Percentiles rank a stretch among this genome's conserved stretches.
Conservation (phyloP, 306 rosid species). For the Cucumis melo region DNA sequence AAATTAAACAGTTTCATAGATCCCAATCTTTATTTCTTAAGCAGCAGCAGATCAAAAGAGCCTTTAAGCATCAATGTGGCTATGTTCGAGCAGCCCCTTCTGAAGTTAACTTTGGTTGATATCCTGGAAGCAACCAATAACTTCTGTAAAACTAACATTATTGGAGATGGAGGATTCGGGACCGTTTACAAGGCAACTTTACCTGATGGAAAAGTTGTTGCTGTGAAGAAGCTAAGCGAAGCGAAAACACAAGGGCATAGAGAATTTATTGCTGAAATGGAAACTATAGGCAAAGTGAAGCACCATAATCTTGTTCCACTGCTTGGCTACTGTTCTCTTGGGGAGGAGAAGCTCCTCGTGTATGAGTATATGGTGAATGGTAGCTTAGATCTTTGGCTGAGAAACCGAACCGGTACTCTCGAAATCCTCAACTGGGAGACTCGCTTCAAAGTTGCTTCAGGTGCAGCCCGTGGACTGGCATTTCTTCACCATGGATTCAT, state of each 20-base stretch:
- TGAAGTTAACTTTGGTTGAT: conserved; percentile 63
- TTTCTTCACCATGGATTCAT: conserved; percentile 88
- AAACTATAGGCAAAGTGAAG: conserved; percentile 91
- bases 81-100: conserved; percentile 89
- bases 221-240: conserved; percentile 89
- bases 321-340: conserved; percentile 88
- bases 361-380: conserved; percentile 94
- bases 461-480: conserved; percentile 73
- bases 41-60: conserved; percentile 90
- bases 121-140: conserved; percentile 82
- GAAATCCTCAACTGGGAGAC: conserved; percentile 77
- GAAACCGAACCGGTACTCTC: conserved; percentile 69
- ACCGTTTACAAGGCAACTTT: conserved; percentile 91
- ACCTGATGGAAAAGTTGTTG: conserved; percentile 61
- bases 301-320: conserved; percentile 76
- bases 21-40: conserved; percentile 65
- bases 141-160: conserved; percentile 87
- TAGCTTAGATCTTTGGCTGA: conserved; percentile 90
- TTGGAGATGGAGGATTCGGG: conserved; percentile 98
- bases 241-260: conserved; percentile 92
- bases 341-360: conserved; percentile 89
- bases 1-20: conserved; percentile 51
- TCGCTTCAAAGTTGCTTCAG: conserved; percentile 60
- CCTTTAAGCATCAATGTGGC: conserved; percentile 87
- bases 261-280: conserved; percentile 96